Evolutionary conservation across 345 rosid species (phyloP), one percentile per base, ranked within the genome.

Genomic region (Limnanthes douglasii): DNA sequence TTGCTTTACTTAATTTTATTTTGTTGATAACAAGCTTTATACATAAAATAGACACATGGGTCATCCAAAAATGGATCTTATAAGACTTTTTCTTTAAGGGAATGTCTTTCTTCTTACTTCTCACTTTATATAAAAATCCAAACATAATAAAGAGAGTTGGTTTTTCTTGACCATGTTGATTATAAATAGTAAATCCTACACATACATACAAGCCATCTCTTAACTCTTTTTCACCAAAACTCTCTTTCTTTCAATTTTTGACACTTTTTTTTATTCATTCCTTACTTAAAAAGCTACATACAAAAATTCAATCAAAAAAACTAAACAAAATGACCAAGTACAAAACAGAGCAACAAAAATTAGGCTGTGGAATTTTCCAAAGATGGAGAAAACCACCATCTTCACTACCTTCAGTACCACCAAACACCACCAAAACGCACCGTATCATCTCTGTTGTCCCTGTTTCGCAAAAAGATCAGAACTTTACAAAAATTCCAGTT

Each of bases 341-440:
- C 34, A 34, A 55, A 4, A 15, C 30, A 47, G 64, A 65, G 15
- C 44, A 35, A 20, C 57, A 46, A 30, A 48, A 39, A 19, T 7
- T 58, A 17, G 81, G 78, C 5, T 75, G 93, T 55, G 78, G 76
- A 30, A 46, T 72, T 42, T 62, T 75, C 55, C 53, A 45, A 6
- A 60, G 62, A 23, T 41, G 75, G 72, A 66, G 61, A 35, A 50
- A 42, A 17, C 22, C 37, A 22, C 61, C 9, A 13, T 26, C n/a
- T 2, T 15, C 27, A 18, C 40, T n/a, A 44, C 46, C 31, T 46
- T 31, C 55, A 32, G 38, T 70, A 35, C 40, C 69, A 6, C 21
- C 46, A 18, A 61, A 62, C 25, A 35, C 45, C 11, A 26, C 45
- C 42, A 46, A 24, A 20, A 35, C 46, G 45, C 60, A 53, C 51